phyloP scores from a whole-genome alignment of 768 basidiomycete genomes.

The Leucosporidium yakuticum region DNA sequence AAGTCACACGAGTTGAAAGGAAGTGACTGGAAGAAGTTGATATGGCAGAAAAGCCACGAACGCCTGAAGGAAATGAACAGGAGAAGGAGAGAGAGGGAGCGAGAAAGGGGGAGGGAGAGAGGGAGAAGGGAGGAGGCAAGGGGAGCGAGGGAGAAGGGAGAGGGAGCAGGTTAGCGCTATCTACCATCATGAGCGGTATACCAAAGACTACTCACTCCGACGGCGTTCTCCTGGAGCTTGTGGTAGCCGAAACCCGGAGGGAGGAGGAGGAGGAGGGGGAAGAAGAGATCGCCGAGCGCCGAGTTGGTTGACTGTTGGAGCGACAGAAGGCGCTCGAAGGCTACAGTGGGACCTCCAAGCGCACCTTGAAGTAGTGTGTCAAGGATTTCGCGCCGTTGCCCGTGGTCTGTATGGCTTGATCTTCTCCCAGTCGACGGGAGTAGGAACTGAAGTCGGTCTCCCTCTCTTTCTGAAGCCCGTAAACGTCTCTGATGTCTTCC shows the following conservation, averaged over 20 bases:
- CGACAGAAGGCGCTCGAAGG: too few species aligned
- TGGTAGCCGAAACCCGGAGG: constrained; percentile 48
- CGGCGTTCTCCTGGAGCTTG: constrained; percentile 48
- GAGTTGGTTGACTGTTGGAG: constrained; percentile 28
- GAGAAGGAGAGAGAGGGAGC: too few species aligned
- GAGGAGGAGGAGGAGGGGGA: constrained; percentile 46
- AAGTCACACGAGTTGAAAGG: too few species aligned
- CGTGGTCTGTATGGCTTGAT: constrained; percentile 67
- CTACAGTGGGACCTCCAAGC: too few species aligned
- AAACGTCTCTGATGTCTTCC: too few species aligned
- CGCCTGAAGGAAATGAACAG: constrained; percentile 63
- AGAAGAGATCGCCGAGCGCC: constrained; percentile 4
- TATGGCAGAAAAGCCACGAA: constrained; percentile 62
- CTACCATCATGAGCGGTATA: too few species aligned
- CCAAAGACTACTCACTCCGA: constrained; percentile 45
- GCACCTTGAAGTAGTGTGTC: constrained; percentile 39
- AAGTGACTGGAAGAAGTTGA: constrained; percentile 34
- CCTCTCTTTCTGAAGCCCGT: too few species aligned
- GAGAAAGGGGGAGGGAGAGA: constrained; percentile 35
- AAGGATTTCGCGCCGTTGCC: constrained; percentile 60
- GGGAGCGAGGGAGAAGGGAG: constrained; percentile 36
- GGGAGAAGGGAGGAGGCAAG: constrained; percentile 63
- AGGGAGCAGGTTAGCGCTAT: too few species aligned
- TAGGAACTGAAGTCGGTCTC: too few species aligned
- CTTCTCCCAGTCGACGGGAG: too few species aligned